Base-by-base conservation (phyloP, 441 rosid species). In the Eugenia klotzschiana region DNA sequence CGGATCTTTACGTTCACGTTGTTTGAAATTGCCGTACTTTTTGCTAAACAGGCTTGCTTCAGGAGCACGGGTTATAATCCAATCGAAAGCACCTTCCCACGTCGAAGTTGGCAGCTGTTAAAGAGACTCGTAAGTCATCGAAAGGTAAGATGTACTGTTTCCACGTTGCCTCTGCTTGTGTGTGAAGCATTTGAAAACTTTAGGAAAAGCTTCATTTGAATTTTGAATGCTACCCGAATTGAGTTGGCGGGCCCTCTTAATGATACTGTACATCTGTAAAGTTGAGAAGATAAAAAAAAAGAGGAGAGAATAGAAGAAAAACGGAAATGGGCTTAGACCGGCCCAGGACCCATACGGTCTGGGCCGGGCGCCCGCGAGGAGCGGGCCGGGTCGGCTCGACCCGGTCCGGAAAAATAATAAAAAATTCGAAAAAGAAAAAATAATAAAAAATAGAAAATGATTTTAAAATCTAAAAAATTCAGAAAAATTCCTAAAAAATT, bases 21-120 rank as follows among this genome's bases (percentile, higher is more conserved):
- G 77, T 46, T 51, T 89, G 83, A 86, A 55, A 82, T 29, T 80
- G n/a, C 26, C 20, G 55, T 79, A 56, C 51, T 41, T 69, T 82
- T 81, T 88, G 52, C 51, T n/a, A 81, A 84, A 86, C 98, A 96
- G 99, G 92, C 98, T 96, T 92, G 95, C 99, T 91, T 96, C 98
- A 64, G 99, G 98, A 92, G 99, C 99, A 69, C 91, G 98, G 87
- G 95, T 96, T 91, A 91, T 93, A 93, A 96, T 96, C 84, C 92
- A 96, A 87, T 93, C 98, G 0, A 92, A 92, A 87, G 90, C 89
- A 51, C 88, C 94, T 18, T 82, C 83, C 52, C 85, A 90, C 25
- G 16, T 90, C 1, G 79, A 81, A 27, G 83, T 87, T 25, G 82
- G 92, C 84, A 88, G 89, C 86, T 87, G 77, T 69, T 69, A 37